Conservation (phyloP, 495 filamentous ascomycete genomes). For the Aspergillus saccharolyticus region DNA sequence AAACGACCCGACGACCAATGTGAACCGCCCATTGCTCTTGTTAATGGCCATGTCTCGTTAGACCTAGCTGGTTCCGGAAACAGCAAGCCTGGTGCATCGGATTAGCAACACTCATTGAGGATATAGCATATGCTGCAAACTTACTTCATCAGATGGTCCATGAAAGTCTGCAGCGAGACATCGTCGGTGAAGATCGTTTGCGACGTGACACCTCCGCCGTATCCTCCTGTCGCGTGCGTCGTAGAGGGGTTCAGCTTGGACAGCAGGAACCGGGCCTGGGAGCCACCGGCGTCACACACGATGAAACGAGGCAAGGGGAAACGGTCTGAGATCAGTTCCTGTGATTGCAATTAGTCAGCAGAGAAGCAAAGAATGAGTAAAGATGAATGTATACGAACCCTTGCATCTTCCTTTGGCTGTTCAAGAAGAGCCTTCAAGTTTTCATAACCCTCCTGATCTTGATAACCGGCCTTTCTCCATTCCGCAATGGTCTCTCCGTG, state of each 20-base stretch:
- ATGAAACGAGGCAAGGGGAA: constrained; percentile 98
- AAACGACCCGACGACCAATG: constrained; percentile 37
- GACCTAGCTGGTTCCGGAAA: constrained; percentile 56
- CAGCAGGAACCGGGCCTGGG: constrained; percentile 94
- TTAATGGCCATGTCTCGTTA: constrained; percentile 29
- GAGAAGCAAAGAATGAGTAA: background rate
- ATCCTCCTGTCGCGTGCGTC: constrained; percentile 90
- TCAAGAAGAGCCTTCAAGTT: constrained; percentile 88
- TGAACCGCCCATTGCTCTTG: constrained; percentile 36
- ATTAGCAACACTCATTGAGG: constrained; percentile 27
- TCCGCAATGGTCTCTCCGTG: constrained; percentile 97
- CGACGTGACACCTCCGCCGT: constrained; percentile 84
- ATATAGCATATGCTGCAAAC: constrained; percentile 23
- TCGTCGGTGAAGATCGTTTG: constrained; percentile 99
- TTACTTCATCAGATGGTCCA: constrained; percentile 99
- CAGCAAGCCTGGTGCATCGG: constrained; percentile 47
- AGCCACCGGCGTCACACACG: constrained; percentile 96
- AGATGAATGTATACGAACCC: constrained; percentile 50
- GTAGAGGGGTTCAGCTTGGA: constrained; percentile 98
- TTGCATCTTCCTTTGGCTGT: constrained; percentile 95
- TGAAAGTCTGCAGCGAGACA: constrained; percentile 97
- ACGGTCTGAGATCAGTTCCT: constrained; percentile 96
- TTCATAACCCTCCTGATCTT: constrained; percentile 97
- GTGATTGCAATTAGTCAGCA: constrained; percentile 6
- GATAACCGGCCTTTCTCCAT: constrained; percentile 97